phyloP scores from a whole-genome alignment of 495 filamentous ascomycete genomes.

The Haplographium delicatum region DNA sequence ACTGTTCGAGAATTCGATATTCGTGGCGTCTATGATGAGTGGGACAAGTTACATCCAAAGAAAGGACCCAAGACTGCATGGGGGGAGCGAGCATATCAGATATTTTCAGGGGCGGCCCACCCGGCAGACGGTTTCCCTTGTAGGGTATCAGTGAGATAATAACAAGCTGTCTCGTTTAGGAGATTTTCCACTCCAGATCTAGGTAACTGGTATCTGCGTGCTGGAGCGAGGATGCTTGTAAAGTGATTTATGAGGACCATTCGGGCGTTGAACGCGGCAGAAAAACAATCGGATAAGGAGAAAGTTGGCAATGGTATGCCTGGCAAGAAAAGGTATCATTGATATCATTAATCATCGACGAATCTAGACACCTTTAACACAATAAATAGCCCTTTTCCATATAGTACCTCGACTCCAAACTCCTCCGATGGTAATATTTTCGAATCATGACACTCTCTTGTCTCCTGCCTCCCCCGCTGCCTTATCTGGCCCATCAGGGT shows the following conservation, averaged over 20 bases:
- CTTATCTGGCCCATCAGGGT: slow-evolving; percentile 19
- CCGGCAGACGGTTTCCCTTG: slow-evolving; percentile 17
- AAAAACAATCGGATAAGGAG: too few species aligned
- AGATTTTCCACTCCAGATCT: too few species aligned
- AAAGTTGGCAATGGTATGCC: too few species aligned
- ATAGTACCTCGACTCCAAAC: slow-evolving; percentile 9
- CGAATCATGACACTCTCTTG: slow-evolving; percentile 18
- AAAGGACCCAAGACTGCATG: slow-evolving; percentile 8
- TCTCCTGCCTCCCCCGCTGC: slow-evolving; percentile 22
- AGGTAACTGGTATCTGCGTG: too few species aligned
- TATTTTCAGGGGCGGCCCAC: slow-evolving; percentile 14
- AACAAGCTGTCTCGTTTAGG: background rate
- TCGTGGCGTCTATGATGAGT: slow-evolving; percentile 40
- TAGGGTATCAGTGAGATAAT: background rate
- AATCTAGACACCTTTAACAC: slow-evolving; percentile 8
- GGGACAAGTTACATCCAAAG: slow-evolving; percentile 23
- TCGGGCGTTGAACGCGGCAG: too few species aligned
- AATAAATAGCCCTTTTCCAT: background rate
- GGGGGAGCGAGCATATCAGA: slow-evolving; percentile 16
- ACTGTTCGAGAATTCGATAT: slow-evolving; percentile 44
- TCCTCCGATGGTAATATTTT: background rate
- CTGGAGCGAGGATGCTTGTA: too few species aligned
- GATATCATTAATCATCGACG: slow-evolving; percentile 24
- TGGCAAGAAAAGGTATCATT: too few species aligned
- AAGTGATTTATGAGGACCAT: too few species aligned